Conservation (phyloP, 176 grass and related monocot species). For the Hordeum marinum region DNA sequence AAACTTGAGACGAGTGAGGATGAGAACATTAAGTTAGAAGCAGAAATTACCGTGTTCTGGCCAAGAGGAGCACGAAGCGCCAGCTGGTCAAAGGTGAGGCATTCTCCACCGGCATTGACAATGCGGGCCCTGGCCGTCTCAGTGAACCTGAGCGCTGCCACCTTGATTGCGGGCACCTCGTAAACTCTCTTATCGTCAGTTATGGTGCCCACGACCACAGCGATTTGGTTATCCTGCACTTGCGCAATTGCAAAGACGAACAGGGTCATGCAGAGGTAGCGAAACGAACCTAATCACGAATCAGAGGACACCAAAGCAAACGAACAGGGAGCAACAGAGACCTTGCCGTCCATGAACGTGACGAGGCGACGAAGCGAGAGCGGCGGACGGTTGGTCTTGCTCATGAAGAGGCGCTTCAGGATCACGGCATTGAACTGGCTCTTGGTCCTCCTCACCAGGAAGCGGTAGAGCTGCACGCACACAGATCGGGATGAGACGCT, state of each 20-base stretch:
- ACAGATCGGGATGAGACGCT: neutral
- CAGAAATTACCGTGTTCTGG: conserved; percentile 57
- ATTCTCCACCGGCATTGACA: conserved; percentile 63
- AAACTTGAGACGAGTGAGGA: neutral
- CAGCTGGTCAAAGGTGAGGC: conserved; percentile 77
- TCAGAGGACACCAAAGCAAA: neutral
- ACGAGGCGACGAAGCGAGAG: conserved; percentile 69
- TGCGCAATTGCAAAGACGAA: neutral
- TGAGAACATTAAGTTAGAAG: neutral
- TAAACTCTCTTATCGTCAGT: conserved; percentile 85
- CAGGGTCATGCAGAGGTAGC: neutral
- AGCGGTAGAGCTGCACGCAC: conserved; percentile 60
- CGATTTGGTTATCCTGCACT: conserved; percentile 57
- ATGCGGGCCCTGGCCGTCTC: conserved; percentile 76
- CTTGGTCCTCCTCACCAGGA: conserved; percentile 81
- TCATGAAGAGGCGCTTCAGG: conserved; percentile 82
- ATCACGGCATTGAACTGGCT: conserved; percentile 76
- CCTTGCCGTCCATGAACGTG: conserved; percentile 57
- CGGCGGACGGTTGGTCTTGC: conserved; percentile 70
- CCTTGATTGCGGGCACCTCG: conserved; percentile 73
- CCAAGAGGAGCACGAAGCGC: conserved; percentile 61
- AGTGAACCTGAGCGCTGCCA: conserved; percentile 77
- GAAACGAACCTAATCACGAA: neutral
- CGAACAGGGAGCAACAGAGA: neutral
- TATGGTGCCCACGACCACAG: conserved; percentile 62